A percentile compares a stretch with the other conserved stretches of the same genome.
phyloP scores from a whole-genome alignment of 2,329 filamentous ascomycete genomes.

The Verticillium isaacii region DNA sequence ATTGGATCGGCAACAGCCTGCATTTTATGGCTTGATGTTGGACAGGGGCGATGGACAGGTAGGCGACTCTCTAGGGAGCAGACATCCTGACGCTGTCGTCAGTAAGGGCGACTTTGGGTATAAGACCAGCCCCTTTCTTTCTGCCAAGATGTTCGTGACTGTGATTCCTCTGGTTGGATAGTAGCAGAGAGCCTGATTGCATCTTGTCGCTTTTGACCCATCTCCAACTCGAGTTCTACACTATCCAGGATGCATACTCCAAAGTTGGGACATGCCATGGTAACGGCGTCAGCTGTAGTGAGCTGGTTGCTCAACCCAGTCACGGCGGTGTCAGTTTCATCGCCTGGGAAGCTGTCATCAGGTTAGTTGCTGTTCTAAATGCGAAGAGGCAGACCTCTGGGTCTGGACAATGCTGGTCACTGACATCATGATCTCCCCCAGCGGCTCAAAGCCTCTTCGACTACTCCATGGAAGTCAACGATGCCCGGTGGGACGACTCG shows the following conservation, averaged over 20 bases:
- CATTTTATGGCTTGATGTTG: too few species aligned
- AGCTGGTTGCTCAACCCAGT: neutral
- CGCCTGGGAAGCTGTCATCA: neutral
- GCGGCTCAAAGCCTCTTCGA: conserved; percentile 31
- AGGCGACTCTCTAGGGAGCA: too few species aligned
- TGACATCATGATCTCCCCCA: conserved; percentile 4
- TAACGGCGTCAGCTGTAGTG: neutral
- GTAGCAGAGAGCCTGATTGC: too few species aligned
- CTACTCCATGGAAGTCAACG: conserved; percentile 32
- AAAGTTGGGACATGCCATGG: neutral
- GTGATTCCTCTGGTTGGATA: too few species aligned
- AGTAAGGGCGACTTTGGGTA: too few species aligned
- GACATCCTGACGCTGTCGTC: too few species aligned
- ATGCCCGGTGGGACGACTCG: conserved; percentile 32
- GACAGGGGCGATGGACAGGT: too few species aligned
- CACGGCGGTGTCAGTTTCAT: neutral
- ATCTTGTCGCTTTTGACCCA: too few species aligned
- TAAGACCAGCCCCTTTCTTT: too few species aligned
- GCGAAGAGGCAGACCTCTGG: neutral
- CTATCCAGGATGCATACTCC: neutral
- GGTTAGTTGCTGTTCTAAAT: neutral
- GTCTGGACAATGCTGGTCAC: neutral
- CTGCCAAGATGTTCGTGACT: too few species aligned
- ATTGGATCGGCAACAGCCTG: too few species aligned
- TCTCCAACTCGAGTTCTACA: neutral